Base-by-base conservation (phyloP, 306 rosid genomes). In the Quercus ilex region DNA sequence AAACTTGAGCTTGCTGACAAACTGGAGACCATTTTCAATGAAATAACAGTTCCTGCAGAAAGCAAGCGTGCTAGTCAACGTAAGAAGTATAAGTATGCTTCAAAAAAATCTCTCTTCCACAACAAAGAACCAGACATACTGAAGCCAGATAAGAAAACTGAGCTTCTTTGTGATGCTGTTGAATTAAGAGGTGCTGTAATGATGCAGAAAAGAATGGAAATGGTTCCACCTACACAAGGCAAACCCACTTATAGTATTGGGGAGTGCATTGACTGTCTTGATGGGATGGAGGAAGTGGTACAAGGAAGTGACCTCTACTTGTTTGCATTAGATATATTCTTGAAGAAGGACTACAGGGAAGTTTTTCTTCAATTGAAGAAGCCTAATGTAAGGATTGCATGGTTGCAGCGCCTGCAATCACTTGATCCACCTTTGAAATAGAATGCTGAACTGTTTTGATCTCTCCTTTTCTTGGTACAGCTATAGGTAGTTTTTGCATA, bases 271-370 rank as follows among this genome's bases (percentile, higher is more conserved):
- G 85, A 85, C 67, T 88, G 90, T 80, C 96, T 91, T 72, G 92
- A 91, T 77, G 79, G 83, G 43, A 89, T 83, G 89, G 91, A 89
- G 71, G 93, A 86, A 59, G 73, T 91, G 18, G 92, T 82, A 77
- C 93, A 86, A 82, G 93, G 92, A 77, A 83, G 97, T 75, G 91
- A 88, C 69, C 90, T 91, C 31, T 91, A 89, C 80, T 67, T 89
- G 89, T 91, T 89, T 89, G 91, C 97, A 38, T 76, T 89, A 69
- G 92, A 91, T 70, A 87, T 89, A 52, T 91, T 91, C 84, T 88
- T 91, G 76, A 91, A 87, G 87, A 85, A 86, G 84, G 94, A 91
- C 71, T 88, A 91, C 53, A 85, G 94, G 72, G 92, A 91, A 88
- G 87, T 89, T 30, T 91, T 91, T 83, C 92, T 89, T 69, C 97